phyloP scores from a whole-genome alignment of 441 rosid genomes.

The Aleurites moluccanus region DNA sequence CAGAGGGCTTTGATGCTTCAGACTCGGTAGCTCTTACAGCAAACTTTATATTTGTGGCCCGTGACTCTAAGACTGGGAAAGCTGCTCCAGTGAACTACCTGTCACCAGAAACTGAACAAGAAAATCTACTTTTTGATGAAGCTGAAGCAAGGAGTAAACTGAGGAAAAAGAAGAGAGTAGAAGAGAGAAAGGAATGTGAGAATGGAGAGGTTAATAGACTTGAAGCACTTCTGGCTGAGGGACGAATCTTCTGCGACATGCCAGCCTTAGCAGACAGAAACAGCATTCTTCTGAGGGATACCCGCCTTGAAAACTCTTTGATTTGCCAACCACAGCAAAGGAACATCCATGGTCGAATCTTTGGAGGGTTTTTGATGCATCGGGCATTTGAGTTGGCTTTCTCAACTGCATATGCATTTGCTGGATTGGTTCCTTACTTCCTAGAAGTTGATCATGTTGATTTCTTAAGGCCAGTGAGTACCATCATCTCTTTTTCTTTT shows the following conservation, averaged over 20 bases:
- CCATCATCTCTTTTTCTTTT: not conserved
- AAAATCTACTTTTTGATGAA: conserved; percentile 61
- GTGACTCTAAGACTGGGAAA: conserved; percentile 74
- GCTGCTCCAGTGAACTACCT: conserved; percentile 70
- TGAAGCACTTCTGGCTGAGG: conserved; percentile 55
- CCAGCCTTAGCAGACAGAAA: conserved; percentile 82
- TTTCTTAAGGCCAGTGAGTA: conserved; percentile 76
- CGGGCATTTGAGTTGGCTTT: conserved; percentile 85
- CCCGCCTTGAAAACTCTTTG: conserved; percentile 63
- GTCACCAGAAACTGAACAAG: conserved; percentile 59
- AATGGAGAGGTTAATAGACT: conserved; percentile 47
- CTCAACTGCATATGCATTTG: conserved; percentile 86
- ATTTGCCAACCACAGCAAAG: conserved; percentile 87
- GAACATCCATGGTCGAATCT: conserved; percentile 78
- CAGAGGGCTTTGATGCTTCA: conserved; percentile 48
- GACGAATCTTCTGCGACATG: conserved; percentile 77
- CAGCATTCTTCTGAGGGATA: conserved; percentile 78
- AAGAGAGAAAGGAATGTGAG: conserved; percentile 48
- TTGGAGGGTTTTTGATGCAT: conserved; percentile 78
- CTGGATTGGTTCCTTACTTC: conserved; percentile 75
- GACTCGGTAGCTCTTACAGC: conserved; percentile 64
- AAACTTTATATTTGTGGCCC: conserved; percentile 82
- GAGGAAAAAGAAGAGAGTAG: conserved; percentile 61
- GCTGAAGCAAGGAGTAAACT: conserved; percentile 67
- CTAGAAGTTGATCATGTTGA: conserved; percentile 87